Conservation (phyloP, 2,329 filamentous ascomycete genomes). For the Lachnellula subtilissima region DNA sequence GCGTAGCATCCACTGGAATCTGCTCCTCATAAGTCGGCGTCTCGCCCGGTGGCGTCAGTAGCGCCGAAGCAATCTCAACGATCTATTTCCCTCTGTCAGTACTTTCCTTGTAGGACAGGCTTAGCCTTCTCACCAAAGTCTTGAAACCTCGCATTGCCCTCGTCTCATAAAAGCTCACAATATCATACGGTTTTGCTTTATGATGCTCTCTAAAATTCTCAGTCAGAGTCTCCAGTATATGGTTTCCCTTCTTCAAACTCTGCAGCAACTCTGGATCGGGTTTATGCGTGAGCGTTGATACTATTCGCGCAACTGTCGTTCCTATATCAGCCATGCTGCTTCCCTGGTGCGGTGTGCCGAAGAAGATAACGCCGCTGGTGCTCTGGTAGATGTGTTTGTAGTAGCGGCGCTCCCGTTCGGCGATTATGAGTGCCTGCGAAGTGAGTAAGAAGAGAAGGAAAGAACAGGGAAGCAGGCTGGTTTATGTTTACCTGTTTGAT, state of each 20-base stretch:
- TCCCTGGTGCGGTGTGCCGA: conserved; percentile 20
- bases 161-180: conserved; percentile 21
- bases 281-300: conserved; percentile 5
- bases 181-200: background rate
- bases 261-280: conserved; percentile 8
- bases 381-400: conserved; percentile 8
- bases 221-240: conserved; percentile 6
- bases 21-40: conserved; percentile 10
- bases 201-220: conserved; percentile 4
- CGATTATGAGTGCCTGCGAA: conserved; percentile 13
- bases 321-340: conserved; percentile 10
- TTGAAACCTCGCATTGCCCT: conserved; percentile 2
- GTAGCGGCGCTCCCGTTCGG: background rate
- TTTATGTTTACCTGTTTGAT: conserved; percentile 3
- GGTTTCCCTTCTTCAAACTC: conserved; percentile 3
- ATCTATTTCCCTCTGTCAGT: background rate
- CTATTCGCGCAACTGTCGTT: conserved; percentile 4
- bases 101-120: background rate
- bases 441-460: too few relatives aligned
- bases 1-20: conserved; percentile 8
- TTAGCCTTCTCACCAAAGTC: background rate
- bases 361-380: conserved; percentile 13
- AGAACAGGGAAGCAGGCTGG: background rate
- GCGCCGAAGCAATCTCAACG: conserved; percentile 10
- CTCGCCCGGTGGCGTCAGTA: conserved; percentile 4